Base-by-base conservation (phyloP, 2,329 filamentous ascomycete genomes). In the Trichophyton schoenleinii region DNA sequence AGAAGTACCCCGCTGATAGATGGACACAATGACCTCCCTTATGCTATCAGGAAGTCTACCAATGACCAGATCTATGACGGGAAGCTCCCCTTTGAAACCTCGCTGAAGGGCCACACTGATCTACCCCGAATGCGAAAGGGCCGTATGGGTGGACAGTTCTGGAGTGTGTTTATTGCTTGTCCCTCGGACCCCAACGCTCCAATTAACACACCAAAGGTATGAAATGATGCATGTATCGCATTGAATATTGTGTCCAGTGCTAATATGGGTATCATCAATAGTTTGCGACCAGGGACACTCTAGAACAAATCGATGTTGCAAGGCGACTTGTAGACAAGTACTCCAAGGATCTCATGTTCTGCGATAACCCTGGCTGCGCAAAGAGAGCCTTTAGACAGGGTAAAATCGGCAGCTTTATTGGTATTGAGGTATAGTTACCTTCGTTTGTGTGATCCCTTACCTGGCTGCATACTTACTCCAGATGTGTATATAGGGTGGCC, bases 1-100 rank as follows among this genome's bases (percentile, higher is more conserved):
- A 61, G 58, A 25, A 66, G 63, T 11, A 68, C 68, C 3, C 69
- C 70, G 7, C 57, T 72, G 41, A 69, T 71, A 38, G 71, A 72
- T 63, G 71, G 71, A 0, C 71, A 72, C 60, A 72, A 72, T 62
- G 71, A 72, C 61, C 59, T 72, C 15, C 71, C 70, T 1, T 67
- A 67, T 60, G 58, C 69, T 48, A 64, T 72, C 22, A 64, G 70
- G 11, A 63, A 64, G n/a, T 63, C 67, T 20, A 65, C 67, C 28
- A 57, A 69, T n/a, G 67, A 69, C 41, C 68, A 70, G 53, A 70
- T 72, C 20, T 68, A 70, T 62, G 61, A 67, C 61, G 64, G 62
- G 11, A 64, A 60, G n/a, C 61, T 67, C 41, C 63, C 63, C 25
- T 66, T 67, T 48, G 55, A 65, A 8, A 62, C 64, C 55, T 63